A percentile compares a stretch with the other conserved stretches of the same genome.
These are phyloP conservation scores for Teunomyces tritomae DNA, from an alignment of 805 yeast species.

Conservation along the genomic window DNA sequence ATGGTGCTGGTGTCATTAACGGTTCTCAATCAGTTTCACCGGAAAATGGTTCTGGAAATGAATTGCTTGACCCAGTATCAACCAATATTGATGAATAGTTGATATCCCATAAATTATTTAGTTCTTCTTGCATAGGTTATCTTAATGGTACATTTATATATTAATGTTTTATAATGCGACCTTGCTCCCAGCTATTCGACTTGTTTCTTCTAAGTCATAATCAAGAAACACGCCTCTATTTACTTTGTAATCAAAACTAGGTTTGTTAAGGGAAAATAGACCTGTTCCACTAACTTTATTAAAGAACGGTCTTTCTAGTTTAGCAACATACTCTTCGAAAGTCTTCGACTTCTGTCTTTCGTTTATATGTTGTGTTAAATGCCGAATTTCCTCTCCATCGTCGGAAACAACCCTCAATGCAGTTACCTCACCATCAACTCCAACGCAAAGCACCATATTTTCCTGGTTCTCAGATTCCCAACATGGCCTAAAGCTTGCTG, in stretches of 20 bases:
- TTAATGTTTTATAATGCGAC: slow-evolving; percentile 5
- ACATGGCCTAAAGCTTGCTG: slow-evolving; percentile 17
- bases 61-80: not conserved
- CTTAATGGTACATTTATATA: not conserved
- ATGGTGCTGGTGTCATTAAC: slow-evolving; percentile 7
- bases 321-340: slow-evolving; percentile 15
- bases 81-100: slow-evolving; percentile 1
- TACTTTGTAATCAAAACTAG: slow-evolving; percentile 29
- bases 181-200: slow-evolving; percentile 5
- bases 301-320: slow-evolving; percentile 30
- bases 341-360: not conserved
- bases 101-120: slow-evolving; percentile 1
- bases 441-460: slow-evolving; percentile 24
- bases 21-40: slow-evolving; percentile 3
- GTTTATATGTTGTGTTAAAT: slow-evolving; percentile 13
- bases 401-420: slow-evolving; percentile 15
- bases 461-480: slow-evolving; percentile 17
- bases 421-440: slow-evolving; percentile 38
- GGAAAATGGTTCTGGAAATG: slow-evolving; percentile 1
- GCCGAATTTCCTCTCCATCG: slow-evolving; percentile 12
- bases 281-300: slow-evolving; percentile 43
- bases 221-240: slow-evolving; percentile 28
- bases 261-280: slow-evolving; percentile 32
- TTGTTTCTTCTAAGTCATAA: slow-evolving; percentile 31
- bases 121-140: slow-evolving; percentile 1